Conservation (phyloP, 192 early-diverging fungal species). For the Gigaspora rosea region DNA sequence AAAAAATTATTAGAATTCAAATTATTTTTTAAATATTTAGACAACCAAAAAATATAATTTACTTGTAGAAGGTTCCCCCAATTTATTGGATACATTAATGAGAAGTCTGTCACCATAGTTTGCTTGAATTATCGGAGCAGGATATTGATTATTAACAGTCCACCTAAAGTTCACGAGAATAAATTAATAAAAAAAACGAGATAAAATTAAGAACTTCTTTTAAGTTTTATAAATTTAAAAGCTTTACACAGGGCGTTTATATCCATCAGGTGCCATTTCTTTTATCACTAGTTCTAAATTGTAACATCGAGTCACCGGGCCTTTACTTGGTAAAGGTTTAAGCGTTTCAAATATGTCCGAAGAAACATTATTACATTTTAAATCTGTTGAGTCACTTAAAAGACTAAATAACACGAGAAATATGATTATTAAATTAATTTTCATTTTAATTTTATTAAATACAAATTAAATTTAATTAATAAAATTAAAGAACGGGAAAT, state of each 20-base stretch:
- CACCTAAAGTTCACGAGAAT: constrained; percentile 8
- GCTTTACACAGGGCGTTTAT: constrained; percentile 53
- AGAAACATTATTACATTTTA: neutral
- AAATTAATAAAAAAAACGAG: too few species aligned
- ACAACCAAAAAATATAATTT: neutral
- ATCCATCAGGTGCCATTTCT: constrained; percentile 55
- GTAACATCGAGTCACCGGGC: neutral
- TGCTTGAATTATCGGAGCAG: constrained; percentile 48
- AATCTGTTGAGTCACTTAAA: too few species aligned
- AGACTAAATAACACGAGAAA: too few species aligned
- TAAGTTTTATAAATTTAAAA: too few species aligned
- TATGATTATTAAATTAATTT: too few species aligned
- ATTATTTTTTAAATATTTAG: too few species aligned
- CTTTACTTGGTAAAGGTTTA: neutral
- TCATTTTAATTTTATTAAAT: too few species aligned
- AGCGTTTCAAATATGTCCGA: neutral
- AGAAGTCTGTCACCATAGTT: constrained; percentile 51
- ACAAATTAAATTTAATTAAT: too few species aligned
- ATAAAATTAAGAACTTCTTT: too few species aligned
- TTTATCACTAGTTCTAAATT: neutral
- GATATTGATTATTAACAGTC: constrained; percentile 63
- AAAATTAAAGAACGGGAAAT: too few species aligned
- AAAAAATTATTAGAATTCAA: neutral
- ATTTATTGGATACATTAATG: constrained; percentile 48
- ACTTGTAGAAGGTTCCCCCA: constrained; percentile 35